Conservation (phyloP, 768 basidiomycete genomes). For the Russula emetica region DNA sequence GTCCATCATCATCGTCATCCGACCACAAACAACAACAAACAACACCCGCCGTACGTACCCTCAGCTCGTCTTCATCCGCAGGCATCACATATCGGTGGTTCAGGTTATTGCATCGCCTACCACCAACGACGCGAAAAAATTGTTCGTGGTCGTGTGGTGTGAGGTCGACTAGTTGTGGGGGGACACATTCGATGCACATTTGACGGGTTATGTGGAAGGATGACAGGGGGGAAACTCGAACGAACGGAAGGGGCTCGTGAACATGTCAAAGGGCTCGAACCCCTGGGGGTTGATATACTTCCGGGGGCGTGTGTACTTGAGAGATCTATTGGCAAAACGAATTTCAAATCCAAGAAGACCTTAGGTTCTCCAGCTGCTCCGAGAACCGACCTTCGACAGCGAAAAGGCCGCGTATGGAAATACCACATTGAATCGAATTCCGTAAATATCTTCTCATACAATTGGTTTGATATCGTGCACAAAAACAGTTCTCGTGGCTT, state of each 20-base stretch:
- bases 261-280: constrained; percentile 1
- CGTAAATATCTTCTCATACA: constrained; percentile 12
- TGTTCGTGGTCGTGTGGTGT: constrained; percentile 41
- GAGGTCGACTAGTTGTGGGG: constrained; percentile 38
- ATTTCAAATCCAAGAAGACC: constrained; percentile 27
- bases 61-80: constrained; percentile 59
- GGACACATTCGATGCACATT: constrained; percentile 36
- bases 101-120: constrained; percentile 52
- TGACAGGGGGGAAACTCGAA: neutral
- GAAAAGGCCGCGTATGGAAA: constrained; percentile 22
- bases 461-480: constrained; percentile 75
- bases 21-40: neutral
- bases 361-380: neutral
- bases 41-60: constrained; percentile 40
- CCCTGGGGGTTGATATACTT: constrained; percentile 24
- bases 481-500: constrained; percentile 84
- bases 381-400: constrained; percentile 23
- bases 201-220: constrained; percentile 27
- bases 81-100: constrained; percentile 59
- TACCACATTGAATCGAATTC: constrained; percentile 9
- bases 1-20: too few species aligned
- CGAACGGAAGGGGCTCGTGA: constrained; percentile 11
- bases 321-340: constrained; percentile 19
- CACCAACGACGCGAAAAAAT: constrained; percentile 53
- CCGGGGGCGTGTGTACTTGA: constrained; percentile 16